Conservation (phyloP, 768 basidiomycete species). For the Kwoniella dendrophila region DNA sequence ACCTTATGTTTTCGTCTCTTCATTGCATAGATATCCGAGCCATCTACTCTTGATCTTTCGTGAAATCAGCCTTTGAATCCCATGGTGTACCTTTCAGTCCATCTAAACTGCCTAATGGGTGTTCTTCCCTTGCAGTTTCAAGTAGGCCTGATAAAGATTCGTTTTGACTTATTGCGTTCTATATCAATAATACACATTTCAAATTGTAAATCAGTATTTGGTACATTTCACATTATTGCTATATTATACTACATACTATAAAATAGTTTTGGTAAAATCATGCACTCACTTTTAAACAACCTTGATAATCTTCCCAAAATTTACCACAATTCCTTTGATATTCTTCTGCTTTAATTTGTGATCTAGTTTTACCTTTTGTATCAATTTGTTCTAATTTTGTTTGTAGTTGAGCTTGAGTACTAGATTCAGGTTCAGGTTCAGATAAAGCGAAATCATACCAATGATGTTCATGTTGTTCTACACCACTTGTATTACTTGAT, state of each 20-base stretch:
- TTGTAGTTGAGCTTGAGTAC: not conserved
- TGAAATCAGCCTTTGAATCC: conserved; percentile 34
- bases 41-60: conserved; percentile 14
- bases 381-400: conserved; percentile 18
- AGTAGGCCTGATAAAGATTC: conserved; percentile 75
- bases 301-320: conserved; percentile 76
- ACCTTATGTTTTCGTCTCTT: no score
- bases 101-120: conserved; percentile 60
- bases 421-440: conserved; percentile 12
- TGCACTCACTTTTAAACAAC: conserved; percentile 74
- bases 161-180: conserved; percentile 72
- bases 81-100: conserved; percentile 44
- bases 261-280: not conserved
- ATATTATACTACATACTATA: not conserved
- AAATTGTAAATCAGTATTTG: no score
- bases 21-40: no score
- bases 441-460: conserved; percentile 11
- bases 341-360: conserved; percentile 72
- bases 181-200: not conserved
- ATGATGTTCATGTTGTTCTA: conserved; percentile 3
- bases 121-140: conserved; percentile 76
- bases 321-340: conserved; percentile 83
- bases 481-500: not conserved
- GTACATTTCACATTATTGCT: no score
- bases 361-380: conserved; percentile 65